Evolutionary conservation across 805 yeast species (phyloP).

Genomic region (Candida michaelii): DNA sequence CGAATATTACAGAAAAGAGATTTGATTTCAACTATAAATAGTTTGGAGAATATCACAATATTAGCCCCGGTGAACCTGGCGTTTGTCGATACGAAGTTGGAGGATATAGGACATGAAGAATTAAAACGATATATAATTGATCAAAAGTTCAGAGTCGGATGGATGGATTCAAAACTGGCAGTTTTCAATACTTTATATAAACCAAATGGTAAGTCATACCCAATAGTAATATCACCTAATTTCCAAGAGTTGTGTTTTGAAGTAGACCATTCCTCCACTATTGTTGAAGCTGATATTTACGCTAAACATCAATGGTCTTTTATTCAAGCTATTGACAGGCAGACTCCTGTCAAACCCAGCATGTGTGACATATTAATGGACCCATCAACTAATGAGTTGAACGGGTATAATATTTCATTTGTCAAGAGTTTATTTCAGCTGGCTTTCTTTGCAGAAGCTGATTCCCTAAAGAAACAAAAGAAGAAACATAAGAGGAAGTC

Average conservation of each 20-base stretch:
- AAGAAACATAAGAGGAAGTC: slow-evolving; percentile 13
- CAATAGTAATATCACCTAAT: slow-evolving; percentile 25
- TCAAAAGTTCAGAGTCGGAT: slow-evolving; percentile 34
- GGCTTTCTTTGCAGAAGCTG: slow-evolving; percentile 9
- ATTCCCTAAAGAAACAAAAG: not conserved
- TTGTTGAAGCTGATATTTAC: slow-evolving; percentile 55
- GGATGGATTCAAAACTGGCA: slow-evolving; percentile 23
- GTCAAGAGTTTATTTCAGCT: slow-evolving; percentile 27
- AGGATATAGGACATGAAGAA: slow-evolving; percentile 9
- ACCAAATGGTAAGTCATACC: slow-evolving; percentile 18
- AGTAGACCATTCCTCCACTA: slow-evolving; percentile 46
- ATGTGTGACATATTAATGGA: slow-evolving; percentile 37
- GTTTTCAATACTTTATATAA: slow-evolving; percentile 32
- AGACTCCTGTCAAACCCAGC: slow-evolving; percentile 37
- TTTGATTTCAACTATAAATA: slow-evolving; percentile 60
- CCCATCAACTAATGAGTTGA: slow-evolving; percentile 23
- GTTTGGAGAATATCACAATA: slow-evolving; percentile 63
- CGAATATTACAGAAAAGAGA: slow-evolving; percentile 61
- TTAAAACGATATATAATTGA: slow-evolving; percentile 32
- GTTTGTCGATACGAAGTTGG: slow-evolving; percentile 33
- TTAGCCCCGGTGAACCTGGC: slow-evolving; percentile 83
- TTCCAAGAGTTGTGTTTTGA: slow-evolving; percentile 28
- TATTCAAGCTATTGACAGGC: slow-evolving; percentile 60
- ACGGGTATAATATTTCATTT: slow-evolving; percentile 25
- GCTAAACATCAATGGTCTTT: slow-evolving; percentile 66